These are phyloP conservation scores for Paecilomyces sp. DNA, from an alignment of 2,329 filamentous ascomycete genomes.

Conservation along the genomic window DNA sequence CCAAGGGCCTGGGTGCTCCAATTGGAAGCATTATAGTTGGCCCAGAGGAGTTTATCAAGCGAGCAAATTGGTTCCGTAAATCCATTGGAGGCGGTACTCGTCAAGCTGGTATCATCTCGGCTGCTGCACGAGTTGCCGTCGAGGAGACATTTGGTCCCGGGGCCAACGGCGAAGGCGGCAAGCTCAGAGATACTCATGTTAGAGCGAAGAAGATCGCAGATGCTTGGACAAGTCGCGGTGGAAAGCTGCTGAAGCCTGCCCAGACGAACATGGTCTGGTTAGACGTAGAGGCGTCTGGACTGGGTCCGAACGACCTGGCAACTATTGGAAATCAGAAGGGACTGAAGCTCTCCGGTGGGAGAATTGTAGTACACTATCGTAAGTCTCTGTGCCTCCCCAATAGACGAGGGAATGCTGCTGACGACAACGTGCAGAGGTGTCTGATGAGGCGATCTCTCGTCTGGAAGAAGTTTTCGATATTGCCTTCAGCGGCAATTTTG, in stretches of 20 bases:
- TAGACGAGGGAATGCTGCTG: slow-evolving; percentile 7
- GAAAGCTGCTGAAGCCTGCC: slow-evolving; percentile 59
- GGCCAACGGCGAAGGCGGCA: slow-evolving; percentile 53
- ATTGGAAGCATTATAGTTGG: slow-evolving; percentile 70
- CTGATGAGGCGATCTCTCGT: slow-evolving; percentile 53
- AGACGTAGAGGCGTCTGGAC: slow-evolving; percentile 57
- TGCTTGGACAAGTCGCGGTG: slow-evolving; percentile 64
- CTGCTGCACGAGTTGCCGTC: slow-evolving; percentile 68
- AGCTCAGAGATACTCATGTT: slow-evolving; percentile 53
- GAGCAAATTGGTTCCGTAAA: slow-evolving; percentile 71
- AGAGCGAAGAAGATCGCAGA: slow-evolving; percentile 56
- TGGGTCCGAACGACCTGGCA: slow-evolving; percentile 47
- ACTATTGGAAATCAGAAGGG: slow-evolving; percentile 51
- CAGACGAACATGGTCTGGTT: slow-evolving; percentile 94
- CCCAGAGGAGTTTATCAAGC: slow-evolving; percentile 51
- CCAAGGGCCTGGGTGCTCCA: slow-evolving; percentile 74
- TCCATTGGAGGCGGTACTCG: slow-evolving; percentile 71
- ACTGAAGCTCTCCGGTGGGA: slow-evolving; percentile 48
- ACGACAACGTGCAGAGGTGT: slow-evolving; percentile 47
- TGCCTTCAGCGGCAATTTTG: slow-evolving; percentile 24
- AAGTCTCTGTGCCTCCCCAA: slow-evolving; percentile 13
- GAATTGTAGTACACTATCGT: slow-evolving; percentile 63
- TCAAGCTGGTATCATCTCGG: slow-evolving; percentile 68
- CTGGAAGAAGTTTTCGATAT: slow-evolving; percentile 50
- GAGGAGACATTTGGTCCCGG: slow-evolving; percentile 67